Evolutionary conservation across 768 basidiomycete genomes (phyloP).

Genomic region (Boletellus sp.): DNA sequence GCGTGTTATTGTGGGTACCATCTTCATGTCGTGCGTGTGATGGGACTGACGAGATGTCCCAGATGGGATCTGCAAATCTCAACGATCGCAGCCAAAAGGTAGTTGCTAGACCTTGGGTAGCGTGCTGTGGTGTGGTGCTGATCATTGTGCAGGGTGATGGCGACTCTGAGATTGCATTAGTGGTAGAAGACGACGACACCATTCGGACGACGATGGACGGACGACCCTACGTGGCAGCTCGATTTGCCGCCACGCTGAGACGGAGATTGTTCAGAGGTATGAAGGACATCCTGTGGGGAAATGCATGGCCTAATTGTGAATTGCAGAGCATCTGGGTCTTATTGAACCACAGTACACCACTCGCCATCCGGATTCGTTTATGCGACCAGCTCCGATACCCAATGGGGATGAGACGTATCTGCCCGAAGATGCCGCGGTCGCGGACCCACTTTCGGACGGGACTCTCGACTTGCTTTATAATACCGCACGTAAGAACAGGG

Average conservation of each 20-base stretch:
- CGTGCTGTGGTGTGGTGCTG: conserved; percentile 1
- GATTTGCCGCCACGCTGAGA: conserved; percentile 81
- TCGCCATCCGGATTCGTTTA: conserved; percentile 47
- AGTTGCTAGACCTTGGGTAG: not conserved
- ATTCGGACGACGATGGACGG: conserved; percentile 79
- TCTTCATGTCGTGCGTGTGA: not conserved
- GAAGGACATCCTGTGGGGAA: conserved; percentile 5
- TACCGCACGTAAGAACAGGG: conserved; percentile 77
- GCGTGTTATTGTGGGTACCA: conserved; percentile 70
- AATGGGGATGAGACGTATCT: conserved; percentile 63
- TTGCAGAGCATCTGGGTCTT: conserved; percentile 80
- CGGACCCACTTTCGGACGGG: conserved; percentile 71
- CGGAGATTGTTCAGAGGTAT: conserved; percentile 79
- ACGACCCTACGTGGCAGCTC: conserved; percentile 60
- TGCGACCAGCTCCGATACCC: conserved; percentile 73
- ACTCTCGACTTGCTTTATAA: conserved; percentile 58
- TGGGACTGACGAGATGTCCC: conserved; percentile 1
- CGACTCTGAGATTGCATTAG: conserved; percentile 90
- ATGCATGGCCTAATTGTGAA: conserved; percentile 5
- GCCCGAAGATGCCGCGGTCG: conserved; percentile 61
- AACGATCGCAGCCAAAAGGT: conserved; percentile 86
- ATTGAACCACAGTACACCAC: conserved; percentile 64
- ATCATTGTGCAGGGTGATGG: conserved; percentile 67
- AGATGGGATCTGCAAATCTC: conserved; percentile 94
- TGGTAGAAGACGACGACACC: conserved; percentile 85